Evolutionary conservation across 768 basidiomycete species (phyloP), one percentile per base, ranked within the genome.

Genomic region (Boletellus emodensis): DNA sequence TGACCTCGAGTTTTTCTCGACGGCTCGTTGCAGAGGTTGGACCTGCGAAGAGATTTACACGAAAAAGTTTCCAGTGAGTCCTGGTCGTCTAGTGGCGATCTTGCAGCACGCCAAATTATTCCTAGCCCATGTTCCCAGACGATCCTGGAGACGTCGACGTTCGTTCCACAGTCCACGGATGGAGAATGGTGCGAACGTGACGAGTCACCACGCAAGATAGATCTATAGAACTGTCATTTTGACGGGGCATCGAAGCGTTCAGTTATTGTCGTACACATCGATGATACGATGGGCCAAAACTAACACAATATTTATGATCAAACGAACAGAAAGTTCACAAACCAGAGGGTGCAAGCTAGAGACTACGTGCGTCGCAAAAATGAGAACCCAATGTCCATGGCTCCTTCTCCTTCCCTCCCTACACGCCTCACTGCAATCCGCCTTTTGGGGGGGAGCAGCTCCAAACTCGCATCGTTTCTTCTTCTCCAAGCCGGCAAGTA

Each of bases 81-180:
- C 30, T 7, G 34, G 12, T n/a, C 10, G 2, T 6, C 4, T 15
- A 13, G 18, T 10, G 4, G 2, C n/a, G 9, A 5, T 45, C 1
- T 13, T 4, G 30, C 11, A 30, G 30, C 30, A 30, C 11, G 12
- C 26, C 40, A 14, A 30, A 60, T 39, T 14, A 18, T 44, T 52
- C 51, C 2, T 53, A 91, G 87, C 84, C 86, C 1, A 95, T 95
- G 94, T 95, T 95, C 59, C 86, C 85, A 0, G 82, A 92, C 4
- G 94, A 96, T 70, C 70, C 81, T 1, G 94, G 93, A 9, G 87
- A 88, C 46, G 84, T 82, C 55, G 76, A 77, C 7, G 75, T 93
- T 8, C 76, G 93, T 20, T 79, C 85, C 7, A 91, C 87, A 0
- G 93, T 96, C 1, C 86, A 92, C 60, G 93, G 93, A 3, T 94